Conservation (phyloP, 2,329 filamentous ascomycete genomes). For the Ascomycota sp. region DNA sequence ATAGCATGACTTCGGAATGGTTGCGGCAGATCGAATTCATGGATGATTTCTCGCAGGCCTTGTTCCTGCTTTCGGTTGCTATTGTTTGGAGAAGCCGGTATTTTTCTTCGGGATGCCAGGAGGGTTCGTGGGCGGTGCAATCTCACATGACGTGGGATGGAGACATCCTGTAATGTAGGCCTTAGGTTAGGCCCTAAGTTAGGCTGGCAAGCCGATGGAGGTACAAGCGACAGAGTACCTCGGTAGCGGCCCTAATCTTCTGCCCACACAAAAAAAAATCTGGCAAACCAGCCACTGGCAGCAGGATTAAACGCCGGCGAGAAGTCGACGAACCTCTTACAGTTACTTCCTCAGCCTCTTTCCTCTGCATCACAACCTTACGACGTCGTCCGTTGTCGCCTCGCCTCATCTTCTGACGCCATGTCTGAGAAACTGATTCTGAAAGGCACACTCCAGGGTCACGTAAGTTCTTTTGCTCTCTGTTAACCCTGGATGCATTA, state of each 20-base stretch:
- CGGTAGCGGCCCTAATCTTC: constrained; percentile 21
- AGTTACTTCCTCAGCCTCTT: constrained; percentile 8
- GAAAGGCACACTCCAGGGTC: constrained; percentile 93
- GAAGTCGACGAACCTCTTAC: constrained; percentile 4
- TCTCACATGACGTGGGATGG: too few relatives aligned
- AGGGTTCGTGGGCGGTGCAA: too few relatives aligned
- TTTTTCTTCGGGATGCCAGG: too few relatives aligned
- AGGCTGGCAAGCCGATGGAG: too few relatives aligned
- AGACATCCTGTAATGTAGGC: too few relatives aligned
- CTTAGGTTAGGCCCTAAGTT: not conserved
- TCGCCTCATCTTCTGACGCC: constrained; percentile 22
- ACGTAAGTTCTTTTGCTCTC: constrained; percentile 33
- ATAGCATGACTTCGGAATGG: too few relatives aligned
- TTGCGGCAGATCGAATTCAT: too few relatives aligned
- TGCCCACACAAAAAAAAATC: constrained; percentile 27
- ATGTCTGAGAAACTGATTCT: constrained; percentile 92
- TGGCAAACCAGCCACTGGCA: constrained; percentile 6
- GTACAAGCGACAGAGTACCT: not conserved
- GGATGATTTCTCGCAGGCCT: too few relatives aligned
- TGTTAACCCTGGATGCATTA: not conserved
- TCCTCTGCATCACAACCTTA: constrained; percentile 9
- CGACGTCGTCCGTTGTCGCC: constrained; percentile 9
- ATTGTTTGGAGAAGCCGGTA: too few relatives aligned
- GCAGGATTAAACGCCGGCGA: not conserved
- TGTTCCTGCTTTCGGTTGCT: too few relatives aligned